These are phyloP conservation scores for Solanum okadae DNA, from an alignment of 257 asterid species.

Conservation along the genomic window DNA sequence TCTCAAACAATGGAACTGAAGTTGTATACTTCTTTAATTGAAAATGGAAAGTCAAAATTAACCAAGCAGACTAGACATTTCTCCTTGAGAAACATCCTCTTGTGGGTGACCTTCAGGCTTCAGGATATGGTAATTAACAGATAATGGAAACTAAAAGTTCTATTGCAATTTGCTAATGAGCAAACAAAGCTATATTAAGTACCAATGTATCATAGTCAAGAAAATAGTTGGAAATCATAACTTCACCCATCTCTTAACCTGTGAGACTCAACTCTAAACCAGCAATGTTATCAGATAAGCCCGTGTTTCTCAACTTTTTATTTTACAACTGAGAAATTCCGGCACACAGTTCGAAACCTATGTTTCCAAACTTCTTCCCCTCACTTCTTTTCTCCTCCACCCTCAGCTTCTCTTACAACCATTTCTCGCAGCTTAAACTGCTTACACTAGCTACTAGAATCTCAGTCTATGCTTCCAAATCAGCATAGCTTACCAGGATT, in stretches of 20 bases:
- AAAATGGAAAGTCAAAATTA: neutral
- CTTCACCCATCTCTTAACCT: neutral
- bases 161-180: neutral
- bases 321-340: neutral
- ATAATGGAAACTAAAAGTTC: neutral
- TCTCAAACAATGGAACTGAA: neutral
- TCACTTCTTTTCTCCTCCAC: neutral
- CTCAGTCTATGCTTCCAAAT: neutral
- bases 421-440: neutral
- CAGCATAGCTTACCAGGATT: neutral
- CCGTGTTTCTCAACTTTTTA: neutral
- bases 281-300: neutral
- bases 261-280: neutral
- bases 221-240: neutral
- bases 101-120: neutral
- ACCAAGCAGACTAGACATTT: neutral
- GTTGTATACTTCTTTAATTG: neutral
- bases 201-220: neutral
- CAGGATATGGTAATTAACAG: neutral
- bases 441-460: neutral
- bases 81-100: neutral
- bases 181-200: neutral
- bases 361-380: neutral
- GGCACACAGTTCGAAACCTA: neutral
- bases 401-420: neutral